phyloP scores from a whole-genome alignment of 805 yeast genomes.

The Starmera caribaea region DNA sequence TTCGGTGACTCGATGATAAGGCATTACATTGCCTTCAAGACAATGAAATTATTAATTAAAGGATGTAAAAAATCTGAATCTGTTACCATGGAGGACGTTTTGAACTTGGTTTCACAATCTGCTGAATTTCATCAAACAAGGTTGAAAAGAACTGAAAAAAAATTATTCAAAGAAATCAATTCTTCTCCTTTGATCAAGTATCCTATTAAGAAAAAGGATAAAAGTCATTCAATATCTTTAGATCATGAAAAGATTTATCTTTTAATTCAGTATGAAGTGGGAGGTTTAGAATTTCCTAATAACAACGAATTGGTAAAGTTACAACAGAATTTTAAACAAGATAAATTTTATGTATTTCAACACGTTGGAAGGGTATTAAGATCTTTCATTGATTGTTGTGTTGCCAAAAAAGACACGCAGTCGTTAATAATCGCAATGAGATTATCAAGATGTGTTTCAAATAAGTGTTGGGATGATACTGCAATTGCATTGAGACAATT shows the following conservation, averaged over 20 bases:
- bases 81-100: constrained; percentile 14
- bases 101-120: constrained; percentile 23
- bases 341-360: constrained; percentile 32
- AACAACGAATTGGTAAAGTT: constrained; percentile 30
- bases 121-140: constrained; percentile 31
- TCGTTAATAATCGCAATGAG: constrained; percentile 30
- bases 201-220: constrained; percentile 23
- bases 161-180: constrained; percentile 34
- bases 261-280: constrained; percentile 39
- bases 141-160: constrained; percentile 35
- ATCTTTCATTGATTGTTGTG: constrained; percentile 34
- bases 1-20: constrained; percentile 41
- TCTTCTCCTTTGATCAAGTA: constrained; percentile 26
- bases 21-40: constrained; percentile 35
- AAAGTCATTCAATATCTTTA: constrained; percentile 15
- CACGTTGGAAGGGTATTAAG: constrained; percentile 32
- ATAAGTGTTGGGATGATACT: constrained; percentile 42
- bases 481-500: constrained; percentile 36
- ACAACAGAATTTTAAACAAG: constrained; percentile 31
- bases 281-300: constrained; percentile 37
- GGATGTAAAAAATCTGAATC: constrained; percentile 1
- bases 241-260: constrained; percentile 30
- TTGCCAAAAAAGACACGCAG: constrained; percentile 29
- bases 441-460: constrained; percentile 30
- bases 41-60: constrained; percentile 28